Evolutionary conservation across 2,329 filamentous ascomycete genomes (phyloP).

Genomic region (Trichophyton schoenleinii): DNA sequence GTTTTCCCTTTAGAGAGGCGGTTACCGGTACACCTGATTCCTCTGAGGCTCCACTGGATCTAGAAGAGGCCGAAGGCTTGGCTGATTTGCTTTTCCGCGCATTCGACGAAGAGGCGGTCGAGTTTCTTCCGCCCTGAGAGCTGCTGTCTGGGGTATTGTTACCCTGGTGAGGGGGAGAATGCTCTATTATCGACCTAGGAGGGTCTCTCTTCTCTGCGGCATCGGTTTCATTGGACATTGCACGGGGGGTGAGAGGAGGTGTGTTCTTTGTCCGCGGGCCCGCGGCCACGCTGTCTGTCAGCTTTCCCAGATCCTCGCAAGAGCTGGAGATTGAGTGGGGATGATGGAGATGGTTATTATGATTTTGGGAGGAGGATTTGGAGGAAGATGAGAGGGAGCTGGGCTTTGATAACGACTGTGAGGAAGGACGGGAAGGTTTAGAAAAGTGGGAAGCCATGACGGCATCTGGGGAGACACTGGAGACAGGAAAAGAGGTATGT

Average conservation of each 20-base stretch:
- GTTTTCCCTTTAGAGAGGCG: slow-evolving; percentile 66
- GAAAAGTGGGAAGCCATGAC: slow-evolving; percentile 58
- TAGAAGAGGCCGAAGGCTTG: slow-evolving; percentile 5
- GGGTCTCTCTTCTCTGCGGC: slow-evolving; percentile 21
- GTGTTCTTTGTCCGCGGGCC: slow-evolving; percentile 66
- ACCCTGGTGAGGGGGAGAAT: background rate
- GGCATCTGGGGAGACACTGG: slow-evolving; percentile 51
- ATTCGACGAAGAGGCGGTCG: background rate
- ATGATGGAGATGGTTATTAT: slow-evolving; percentile 8
- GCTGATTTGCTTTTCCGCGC: background rate
- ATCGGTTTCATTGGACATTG: slow-evolving; percentile 55
- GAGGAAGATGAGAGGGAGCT: slow-evolving; percentile 26
- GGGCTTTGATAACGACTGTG: slow-evolving; percentile 16
- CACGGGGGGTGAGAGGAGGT: slow-evolving; percentile 77
- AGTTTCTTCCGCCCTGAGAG: slow-evolving; percentile 13
- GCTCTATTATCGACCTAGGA: background rate
- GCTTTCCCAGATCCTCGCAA: slow-evolving; percentile 44
- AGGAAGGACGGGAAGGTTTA: slow-evolving; percentile 49
- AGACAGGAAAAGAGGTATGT: slow-evolving; percentile 45
- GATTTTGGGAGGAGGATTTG: background rate
- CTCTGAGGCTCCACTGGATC: slow-evolving; percentile 16
- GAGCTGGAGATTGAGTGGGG: slow-evolving; percentile 25
- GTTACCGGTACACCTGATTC: slow-evolving; percentile 45
- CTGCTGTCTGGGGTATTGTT: slow-evolving; percentile 13
- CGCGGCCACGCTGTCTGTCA: slow-evolving; percentile 65